A percentile compares a stretch with the other conserved stretches of the same genome.
Evolutionary conservation across 2,329 filamentous ascomycete species (phyloP).

Genomic region (Simplicillium aogashimaense): DNA sequence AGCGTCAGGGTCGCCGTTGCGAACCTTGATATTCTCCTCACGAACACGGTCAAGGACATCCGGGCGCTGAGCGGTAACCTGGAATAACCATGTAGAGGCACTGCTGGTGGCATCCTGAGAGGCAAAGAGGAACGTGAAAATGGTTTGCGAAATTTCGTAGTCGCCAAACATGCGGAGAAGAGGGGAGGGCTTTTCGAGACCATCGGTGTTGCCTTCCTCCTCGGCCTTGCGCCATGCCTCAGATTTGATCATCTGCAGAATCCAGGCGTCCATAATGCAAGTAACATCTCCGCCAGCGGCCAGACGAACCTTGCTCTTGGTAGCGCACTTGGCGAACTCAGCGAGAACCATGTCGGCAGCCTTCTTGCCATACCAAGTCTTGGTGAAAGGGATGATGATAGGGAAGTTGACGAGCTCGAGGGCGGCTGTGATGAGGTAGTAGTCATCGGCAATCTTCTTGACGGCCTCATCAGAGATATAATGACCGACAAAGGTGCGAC

Average conservation of each 20-base stretch:
- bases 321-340: slow-evolving; percentile 84
- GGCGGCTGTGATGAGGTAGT: slow-evolving; percentile 91
- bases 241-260: slow-evolving; percentile 79
- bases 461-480: slow-evolving; percentile 87
- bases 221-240: slow-evolving; percentile 71
- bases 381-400: slow-evolving; percentile 89
- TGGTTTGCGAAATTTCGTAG: slow-evolving; percentile 82
- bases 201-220: slow-evolving; percentile 57
- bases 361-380: slow-evolving; percentile 96
- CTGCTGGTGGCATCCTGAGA: slow-evolving; percentile 96
- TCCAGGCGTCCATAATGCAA: slow-evolving; percentile 95
- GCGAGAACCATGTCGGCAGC: slow-evolving; percentile 83
- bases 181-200: slow-evolving; percentile 70
- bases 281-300: slow-evolving; percentile 73
- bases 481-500: slow-evolving; percentile 93
- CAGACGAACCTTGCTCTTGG: slow-evolving; percentile 90
- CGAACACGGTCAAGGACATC: slow-evolving; percentile 83
- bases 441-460: slow-evolving; percentile 92
- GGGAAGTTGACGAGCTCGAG: slow-evolving; percentile 98
- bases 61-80: slow-evolving; percentile 87
- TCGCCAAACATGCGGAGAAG: slow-evolving; percentile 81
- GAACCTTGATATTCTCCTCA: slow-evolving; percentile 74
- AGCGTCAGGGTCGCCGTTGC: slow-evolving; percentile 64
- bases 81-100: slow-evolving; percentile 90
- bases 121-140: slow-evolving; percentile 95